phyloP scores from a whole-genome alignment of 208 protist genomes.

The Trypanosoma cruzi region DNA sequence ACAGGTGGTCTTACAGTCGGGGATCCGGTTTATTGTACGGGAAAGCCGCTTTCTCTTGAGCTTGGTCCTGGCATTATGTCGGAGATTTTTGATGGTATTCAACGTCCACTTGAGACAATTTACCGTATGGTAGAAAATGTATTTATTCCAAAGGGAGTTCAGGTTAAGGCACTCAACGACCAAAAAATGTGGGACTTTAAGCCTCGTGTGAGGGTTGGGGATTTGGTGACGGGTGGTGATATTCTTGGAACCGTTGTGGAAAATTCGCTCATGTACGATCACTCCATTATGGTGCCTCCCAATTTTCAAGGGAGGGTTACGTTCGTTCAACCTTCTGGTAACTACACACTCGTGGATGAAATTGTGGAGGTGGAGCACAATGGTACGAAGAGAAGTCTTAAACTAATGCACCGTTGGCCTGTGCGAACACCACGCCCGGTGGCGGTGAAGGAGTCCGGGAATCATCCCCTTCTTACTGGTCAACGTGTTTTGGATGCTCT shows the following conservation, averaged over 20 bases:
- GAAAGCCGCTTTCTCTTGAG: conserved; percentile 99
- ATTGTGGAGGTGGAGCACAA: conserved; percentile 94
- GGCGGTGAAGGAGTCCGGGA: conserved; percentile 95
- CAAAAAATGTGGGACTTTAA: conserved; percentile 96
- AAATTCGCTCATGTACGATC: conserved; percentile 96
- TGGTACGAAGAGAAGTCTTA: conserved; percentile 87
- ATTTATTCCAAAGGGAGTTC: conserved; percentile 99
- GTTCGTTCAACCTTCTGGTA: conserved; percentile 91
- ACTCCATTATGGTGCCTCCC: conserved; percentile 98
- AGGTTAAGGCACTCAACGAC: conserved; percentile 95
- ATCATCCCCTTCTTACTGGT: conserved; percentile 98
- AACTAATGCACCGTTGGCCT: conserved; percentile 98
- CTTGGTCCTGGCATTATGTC: conserved; percentile 99
- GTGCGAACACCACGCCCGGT: conserved; percentile 96
- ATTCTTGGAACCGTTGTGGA: conserved; percentile 97
- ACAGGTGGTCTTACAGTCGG: conserved; percentile 99
- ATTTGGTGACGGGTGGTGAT: conserved; percentile 97
- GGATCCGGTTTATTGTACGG: conserved; percentile 98
- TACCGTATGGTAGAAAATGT: conserved; percentile 95
- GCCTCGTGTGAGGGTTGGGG: conserved; percentile 95
- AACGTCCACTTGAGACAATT: conserved; percentile 99
- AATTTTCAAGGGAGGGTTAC: conserved; percentile 93
- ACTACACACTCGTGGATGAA: conserved; percentile 95
- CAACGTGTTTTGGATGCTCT: conserved; percentile 99
- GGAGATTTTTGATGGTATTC: conserved; percentile 99